phyloP scores from a whole-genome alignment of 1,284 basidiomycete species.

The Coniferiporia weirii region DNA sequence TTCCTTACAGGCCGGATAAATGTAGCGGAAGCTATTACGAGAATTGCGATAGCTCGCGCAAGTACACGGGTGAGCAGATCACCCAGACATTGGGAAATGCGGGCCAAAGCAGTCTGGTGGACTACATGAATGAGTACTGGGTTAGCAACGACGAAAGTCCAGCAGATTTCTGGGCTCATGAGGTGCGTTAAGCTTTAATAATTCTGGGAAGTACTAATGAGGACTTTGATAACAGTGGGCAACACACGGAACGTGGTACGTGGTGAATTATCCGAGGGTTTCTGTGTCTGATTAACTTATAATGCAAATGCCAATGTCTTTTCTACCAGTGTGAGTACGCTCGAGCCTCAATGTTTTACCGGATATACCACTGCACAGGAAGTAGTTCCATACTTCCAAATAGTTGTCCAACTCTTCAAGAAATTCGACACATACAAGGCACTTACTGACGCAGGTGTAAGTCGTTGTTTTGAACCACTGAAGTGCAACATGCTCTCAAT shows the following conservation, averaged over 20 bases:
- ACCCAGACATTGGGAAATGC: constrained; percentile 5
- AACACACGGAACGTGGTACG: constrained; percentile 18
- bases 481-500: no score
- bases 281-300: not conserved
- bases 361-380: constrained; percentile 17
- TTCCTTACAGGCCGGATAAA: constrained; percentile 19
- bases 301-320: no score
- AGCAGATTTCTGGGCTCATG: constrained; percentile 20
- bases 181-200: constrained; percentile 8
- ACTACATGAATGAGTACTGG: constrained; percentile 20
- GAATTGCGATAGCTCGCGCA: constrained; percentile 19
- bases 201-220: not conserved
- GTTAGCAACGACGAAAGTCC: constrained; percentile 20
- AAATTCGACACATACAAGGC: constrained; percentile 22
- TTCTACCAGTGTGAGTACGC: constrained; percentile 16
- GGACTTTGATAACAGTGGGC: constrained; percentile 3
- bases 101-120: constrained; percentile 12
- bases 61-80: constrained; percentile 19
- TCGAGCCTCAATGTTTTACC: constrained; percentile 20
- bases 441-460: constrained; percentile 17
- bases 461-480: not conserved
- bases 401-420: constrained; percentile 20
- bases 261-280: not conserved
- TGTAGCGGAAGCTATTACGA: constrained; percentile 20
- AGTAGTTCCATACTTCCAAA: constrained; percentile 20